A percentile compares a stretch with the other conserved stretches of the same genome.
Conservation (phyloP, 2,329 filamentous ascomycete species). For the Talaromyces sp. region DNA sequence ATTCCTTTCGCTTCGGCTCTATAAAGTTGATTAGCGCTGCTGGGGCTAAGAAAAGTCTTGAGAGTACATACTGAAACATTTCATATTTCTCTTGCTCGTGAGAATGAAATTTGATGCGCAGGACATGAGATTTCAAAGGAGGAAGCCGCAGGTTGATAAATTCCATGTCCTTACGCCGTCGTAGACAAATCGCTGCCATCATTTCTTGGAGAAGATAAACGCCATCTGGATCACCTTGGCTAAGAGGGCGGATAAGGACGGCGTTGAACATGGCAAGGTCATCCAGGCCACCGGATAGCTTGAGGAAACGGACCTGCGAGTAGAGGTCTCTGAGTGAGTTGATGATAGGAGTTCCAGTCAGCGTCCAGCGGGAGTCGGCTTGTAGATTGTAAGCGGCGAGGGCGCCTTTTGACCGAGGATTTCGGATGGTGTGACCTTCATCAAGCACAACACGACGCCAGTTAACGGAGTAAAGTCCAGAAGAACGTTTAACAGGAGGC, state of each 20-base stretch:
- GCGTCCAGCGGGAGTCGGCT: conserved; percentile 71
- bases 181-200: conserved; percentile 75
- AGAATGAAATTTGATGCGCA: conserved; percentile 66
- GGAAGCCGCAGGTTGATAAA: conserved; percentile 81
- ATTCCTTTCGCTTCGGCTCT: conserved; percentile 71
- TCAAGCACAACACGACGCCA: conserved; percentile 81
- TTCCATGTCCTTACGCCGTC: conserved; percentile 81
- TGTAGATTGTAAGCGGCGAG: conserved; percentile 63
- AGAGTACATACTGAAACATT: conserved; percentile 56
- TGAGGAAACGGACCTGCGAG: conserved; percentile 72
- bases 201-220: conserved; percentile 67
- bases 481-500: conserved; percentile 26
- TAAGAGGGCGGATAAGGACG: conserved; percentile 65
- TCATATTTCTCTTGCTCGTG: conserved; percentile 77
- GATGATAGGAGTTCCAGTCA: conserved; percentile 78
- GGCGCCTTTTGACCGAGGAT: conserved; percentile 67
- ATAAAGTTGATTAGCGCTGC: conserved; percentile 11
- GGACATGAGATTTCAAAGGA: conserved; percentile 70
- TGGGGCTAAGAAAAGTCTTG: neutral
- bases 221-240: conserved; percentile 52
- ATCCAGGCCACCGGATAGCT: conserved; percentile 70
- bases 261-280: conserved; percentile 69
- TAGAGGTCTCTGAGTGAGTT: conserved; percentile 79
- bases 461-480: conserved; percentile 58
- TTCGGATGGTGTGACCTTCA: conserved; percentile 79